Conservation (phyloP, 768 basidiomycete genomes). For the Suillus lakei region DNA sequence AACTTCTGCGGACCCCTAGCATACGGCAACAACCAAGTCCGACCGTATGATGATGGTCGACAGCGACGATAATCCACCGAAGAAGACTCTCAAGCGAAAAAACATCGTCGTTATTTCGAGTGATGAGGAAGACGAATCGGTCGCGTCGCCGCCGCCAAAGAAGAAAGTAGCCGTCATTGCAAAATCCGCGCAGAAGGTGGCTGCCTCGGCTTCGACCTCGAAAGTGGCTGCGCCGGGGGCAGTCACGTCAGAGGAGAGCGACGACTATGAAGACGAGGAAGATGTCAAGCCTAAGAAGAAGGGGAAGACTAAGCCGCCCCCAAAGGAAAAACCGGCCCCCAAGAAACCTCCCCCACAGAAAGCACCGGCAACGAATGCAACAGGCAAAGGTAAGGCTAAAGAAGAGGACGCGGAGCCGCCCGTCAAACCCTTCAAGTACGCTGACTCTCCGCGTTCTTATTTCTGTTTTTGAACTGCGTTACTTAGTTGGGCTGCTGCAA, state of each 20-base stretch:
- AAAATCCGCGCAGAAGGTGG: constrained; percentile 8
- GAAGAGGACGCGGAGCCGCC: constrained; percentile 2
- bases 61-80: constrained; percentile 26
- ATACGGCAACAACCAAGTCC: constrained; percentile 14
- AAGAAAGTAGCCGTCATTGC: constrained; percentile 42
- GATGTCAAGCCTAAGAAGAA: constrained; percentile 16
- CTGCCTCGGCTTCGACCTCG: background rate
- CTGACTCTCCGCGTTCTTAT: background rate
- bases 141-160: constrained; percentile 39
- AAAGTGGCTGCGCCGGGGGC: background rate
- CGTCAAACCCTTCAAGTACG: constrained; percentile 32
- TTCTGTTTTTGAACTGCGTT: background rate
- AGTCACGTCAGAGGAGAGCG: constrained; percentile 19
- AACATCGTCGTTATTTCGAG: constrained; percentile 36
- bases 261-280: constrained; percentile 21
- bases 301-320: constrained; percentile 6
- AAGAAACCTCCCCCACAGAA: constrained; percentile 25
- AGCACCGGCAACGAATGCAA: constrained; percentile 13
- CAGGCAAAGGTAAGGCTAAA: constrained; percentile 21
- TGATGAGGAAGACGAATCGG: constrained; percentile 45
- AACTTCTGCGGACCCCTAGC: constrained; percentile 4
- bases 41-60: constrained; percentile 27
- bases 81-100: constrained; percentile 35
- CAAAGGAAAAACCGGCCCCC: constrained; percentile 20
- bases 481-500: constrained; percentile 53